These are phyloP conservation scores for Phialophora verrucosa DNA, from an alignment of 2,329 filamentous ascomycete species.

Conservation along the genomic window DNA sequence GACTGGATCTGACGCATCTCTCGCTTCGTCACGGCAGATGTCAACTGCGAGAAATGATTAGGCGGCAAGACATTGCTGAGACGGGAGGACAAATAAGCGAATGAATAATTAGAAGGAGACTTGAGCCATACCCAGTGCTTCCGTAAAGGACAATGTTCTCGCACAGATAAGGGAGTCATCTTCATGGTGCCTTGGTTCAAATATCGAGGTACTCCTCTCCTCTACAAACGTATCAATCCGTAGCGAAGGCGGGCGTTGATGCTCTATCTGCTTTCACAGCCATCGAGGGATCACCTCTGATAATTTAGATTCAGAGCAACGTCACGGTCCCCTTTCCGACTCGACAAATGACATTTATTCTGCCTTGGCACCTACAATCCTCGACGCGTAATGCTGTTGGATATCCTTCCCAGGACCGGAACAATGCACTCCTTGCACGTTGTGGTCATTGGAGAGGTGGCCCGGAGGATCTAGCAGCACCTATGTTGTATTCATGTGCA, in stretches of 20 bases:
- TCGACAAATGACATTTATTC: too few relatives aligned
- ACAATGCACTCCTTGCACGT: too few relatives aligned
- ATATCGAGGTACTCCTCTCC: too few relatives aligned
- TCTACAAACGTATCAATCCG: too few relatives aligned
- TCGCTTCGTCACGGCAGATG: neutral
- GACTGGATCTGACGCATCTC: neutral
- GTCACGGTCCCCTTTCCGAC: too few relatives aligned
- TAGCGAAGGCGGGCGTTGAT: too few relatives aligned
- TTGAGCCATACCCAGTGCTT: neutral
- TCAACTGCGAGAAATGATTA: conserved; percentile 61
- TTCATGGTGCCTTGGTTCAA: conserved; percentile 82
- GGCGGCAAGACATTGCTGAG: conserved; percentile 59
- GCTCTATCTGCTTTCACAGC: too few relatives aligned
- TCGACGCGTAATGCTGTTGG: too few relatives aligned
- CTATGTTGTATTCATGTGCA: neutral
- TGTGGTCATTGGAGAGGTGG: neutral
- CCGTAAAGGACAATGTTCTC: conserved; percentile 59
- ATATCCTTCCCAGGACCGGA: too few relatives aligned
- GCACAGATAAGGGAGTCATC: conserved; percentile 80
- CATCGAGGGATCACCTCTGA: too few relatives aligned
- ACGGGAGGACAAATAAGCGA: neutral
- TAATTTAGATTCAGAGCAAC: too few relatives aligned
- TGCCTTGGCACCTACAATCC: too few relatives aligned
- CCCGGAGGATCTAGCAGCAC: neutral
- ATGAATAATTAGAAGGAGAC: neutral